Base-by-base conservation (phyloP, 164 flowering plant genomes). In the Stephania cephalantha region DNA sequence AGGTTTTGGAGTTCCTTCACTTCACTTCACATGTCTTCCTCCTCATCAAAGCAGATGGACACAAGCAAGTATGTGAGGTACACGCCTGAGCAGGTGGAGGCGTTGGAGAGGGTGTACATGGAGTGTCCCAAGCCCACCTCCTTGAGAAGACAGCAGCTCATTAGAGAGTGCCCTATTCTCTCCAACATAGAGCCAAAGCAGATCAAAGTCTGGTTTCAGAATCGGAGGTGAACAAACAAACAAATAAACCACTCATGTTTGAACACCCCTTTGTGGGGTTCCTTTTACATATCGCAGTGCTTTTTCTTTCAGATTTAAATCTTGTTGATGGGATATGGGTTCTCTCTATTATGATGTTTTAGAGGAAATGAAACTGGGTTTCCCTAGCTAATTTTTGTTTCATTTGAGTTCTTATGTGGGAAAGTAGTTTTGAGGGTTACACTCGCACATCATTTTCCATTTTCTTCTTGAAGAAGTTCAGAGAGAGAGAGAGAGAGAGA, bases 141-240 rank as follows among this genome's bases (percentile, higher is more conserved):
- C 5, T 48, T 89, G 76, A 85, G 92, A 9, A 78, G 92, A 72
- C 95, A 90, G 70, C 95, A 90, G 74, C 79, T 90, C 75, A 85
- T 90, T 31, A 81, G 91, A 9, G 95, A 90, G 71, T 90, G 89
- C 74, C 91, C 91, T 48, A 88, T 90, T 78, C 84, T 90, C 6
- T 80, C 88, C 70, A 88, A 90, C 80, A 90, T 90, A 31, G 95
- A 90, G 64, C 90, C 95, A n/a, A 90, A 85, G 77, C 95, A 90
- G 86, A 90, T 90, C 85, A 90, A 90, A 86, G 92, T 90, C 79
- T 90, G 95, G 95, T 90, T 90, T 76, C 95, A 90, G 78, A 90
- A 90, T 78, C 91, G 92, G 75, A 89, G 92, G 94, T 82, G 76
- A 52, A 50, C 42, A 35, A 35, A 35, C 42, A 35, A 35, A 35